These are phyloP conservation scores for Diplodia scrobiculata DNA, from an alignment of 2,329 filamentous ascomycete species.

Conservation along the genomic window DNA sequence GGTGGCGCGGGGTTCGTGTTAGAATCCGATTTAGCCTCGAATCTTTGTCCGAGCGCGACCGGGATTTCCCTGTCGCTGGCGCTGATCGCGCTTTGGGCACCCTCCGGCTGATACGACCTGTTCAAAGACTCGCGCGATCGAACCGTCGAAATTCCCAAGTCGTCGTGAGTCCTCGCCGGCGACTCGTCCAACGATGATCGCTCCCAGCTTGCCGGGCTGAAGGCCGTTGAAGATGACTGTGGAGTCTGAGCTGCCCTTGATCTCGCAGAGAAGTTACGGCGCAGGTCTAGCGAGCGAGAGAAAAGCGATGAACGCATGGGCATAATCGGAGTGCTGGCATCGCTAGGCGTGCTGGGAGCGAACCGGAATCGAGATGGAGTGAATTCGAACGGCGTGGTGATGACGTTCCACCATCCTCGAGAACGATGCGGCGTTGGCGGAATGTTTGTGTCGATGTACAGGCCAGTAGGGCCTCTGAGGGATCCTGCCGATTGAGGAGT, in stretches of 20 bases:
- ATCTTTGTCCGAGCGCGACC: conserved; percentile 23
- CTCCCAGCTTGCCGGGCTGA: conserved; percentile 25
- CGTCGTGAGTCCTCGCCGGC: conserved; percentile 18
- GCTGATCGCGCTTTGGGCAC: conserved; percentile 18
- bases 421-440: conserved; percentile 61
- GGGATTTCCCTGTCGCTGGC: conserved; percentile 25
- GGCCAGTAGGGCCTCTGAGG: conserved; percentile 34
- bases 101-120: conserved; percentile 13
- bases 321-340: conserved; percentile 40
- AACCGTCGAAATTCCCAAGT: conserved; percentile 26
- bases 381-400: conserved; percentile 67
- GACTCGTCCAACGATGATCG: neutral
- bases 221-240: conserved; percentile 23
- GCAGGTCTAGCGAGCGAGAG: conserved; percentile 6
- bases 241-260: conserved; percentile 13
- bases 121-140: conserved; percentile 8
- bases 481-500: conserved; percentile 33
- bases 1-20: conserved; percentile 18
- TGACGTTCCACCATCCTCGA: conserved; percentile 76
- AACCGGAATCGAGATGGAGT: conserved; percentile 44
- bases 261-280: conserved; percentile 4
- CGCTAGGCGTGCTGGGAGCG: conserved; percentile 35
- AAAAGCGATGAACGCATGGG: conserved; percentile 37
- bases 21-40: conserved; percentile 17
- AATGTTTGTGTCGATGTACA: conserved; percentile 43